Base-by-base conservation (phyloP, 106 monocot genomes). In the Dioscorea dumetorum region DNA sequence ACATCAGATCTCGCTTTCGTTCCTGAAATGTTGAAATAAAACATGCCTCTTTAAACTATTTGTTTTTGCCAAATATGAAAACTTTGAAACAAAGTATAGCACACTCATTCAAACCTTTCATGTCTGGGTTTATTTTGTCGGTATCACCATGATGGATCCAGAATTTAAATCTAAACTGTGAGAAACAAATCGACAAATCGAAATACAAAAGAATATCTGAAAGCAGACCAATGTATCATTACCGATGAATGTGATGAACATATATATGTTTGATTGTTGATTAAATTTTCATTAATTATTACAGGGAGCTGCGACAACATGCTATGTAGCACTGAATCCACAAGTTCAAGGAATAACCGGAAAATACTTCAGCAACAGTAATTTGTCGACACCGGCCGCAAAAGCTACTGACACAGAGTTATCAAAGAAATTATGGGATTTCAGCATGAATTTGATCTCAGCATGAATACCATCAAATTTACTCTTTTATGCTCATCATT, bases 251-350 rank as follows among this genome's bases (percentile, higher is more conserved):
- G 3, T 23, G 74, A 66, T 24, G 66, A 66, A 49, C 5, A 34
- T 14, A 22, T 35, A 61, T 34, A 15, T 48, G 13, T n/a, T 2
- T 49, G 5, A 10, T 12, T 54, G 4, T 14, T 54, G 8, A 18
- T 12, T 59, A 17, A 15, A 5, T 5, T 21, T 35, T 15, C 11
- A 31, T 28, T 3, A 2, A 23, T 22, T 23, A 31, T n/a, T 56
- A 65, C 61, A 84, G 84, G 84, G 80, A 11, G 80, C 80, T 22
- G 80, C 84, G 24, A 80, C 80, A 18, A 73, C 84, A n/a, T 88
- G 88, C 32, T 88, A 88, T 60, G 51, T 84, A 21, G 84, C 84
- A 32, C 32, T 88, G 50, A 60, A 81, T 70, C 81, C 88, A 11
- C 83, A 81, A 61, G 70, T 88, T 15, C 23, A 68, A 33, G 81